Conservation (phyloP, 1,284 basidiomycete species). For the Thecaphora thlaspeos region DNA sequence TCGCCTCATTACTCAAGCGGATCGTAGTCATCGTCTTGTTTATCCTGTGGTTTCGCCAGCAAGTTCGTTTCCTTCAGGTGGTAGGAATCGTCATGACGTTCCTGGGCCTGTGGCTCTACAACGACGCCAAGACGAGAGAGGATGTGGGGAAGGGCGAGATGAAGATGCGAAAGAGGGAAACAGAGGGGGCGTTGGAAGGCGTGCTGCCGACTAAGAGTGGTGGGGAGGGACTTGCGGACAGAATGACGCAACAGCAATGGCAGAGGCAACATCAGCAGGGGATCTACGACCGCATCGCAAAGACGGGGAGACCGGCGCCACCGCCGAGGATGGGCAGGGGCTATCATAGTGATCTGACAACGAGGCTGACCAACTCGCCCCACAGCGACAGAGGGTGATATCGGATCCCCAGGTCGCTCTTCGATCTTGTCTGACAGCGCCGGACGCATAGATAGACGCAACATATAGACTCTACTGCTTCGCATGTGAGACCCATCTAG, state of each 20-base stretch:
- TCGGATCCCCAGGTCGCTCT: too few species aligned
- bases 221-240: too few species aligned
- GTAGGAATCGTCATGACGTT: constrained; percentile 87
- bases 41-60: constrained; percentile 92
- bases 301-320: background rate
- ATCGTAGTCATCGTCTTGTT: constrained; percentile 97
- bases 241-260: too few species aligned
- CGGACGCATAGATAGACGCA: too few species aligned
- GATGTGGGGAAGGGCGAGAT: constrained; percentile 16
- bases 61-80: constrained; percentile 75
- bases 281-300: too few species aligned
- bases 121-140: constrained; percentile 71
- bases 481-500: too few species aligned
- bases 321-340: constrained; percentile 5
- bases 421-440: too few species aligned
- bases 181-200: too few species aligned
- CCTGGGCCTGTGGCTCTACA: constrained; percentile 87
- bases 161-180: too few species aligned
- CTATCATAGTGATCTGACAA: constrained; percentile 30
- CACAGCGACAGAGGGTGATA: constrained; percentile 28
- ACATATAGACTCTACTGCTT: too few species aligned
- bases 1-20: constrained; percentile 95
- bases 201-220: too few species aligned
- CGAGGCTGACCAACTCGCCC: constrained; percentile 23
- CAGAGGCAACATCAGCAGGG: too few species aligned